Evolutionary conservation across 306 rosid species (phyloP).

Genomic region (Prunus davidiana): DNA sequence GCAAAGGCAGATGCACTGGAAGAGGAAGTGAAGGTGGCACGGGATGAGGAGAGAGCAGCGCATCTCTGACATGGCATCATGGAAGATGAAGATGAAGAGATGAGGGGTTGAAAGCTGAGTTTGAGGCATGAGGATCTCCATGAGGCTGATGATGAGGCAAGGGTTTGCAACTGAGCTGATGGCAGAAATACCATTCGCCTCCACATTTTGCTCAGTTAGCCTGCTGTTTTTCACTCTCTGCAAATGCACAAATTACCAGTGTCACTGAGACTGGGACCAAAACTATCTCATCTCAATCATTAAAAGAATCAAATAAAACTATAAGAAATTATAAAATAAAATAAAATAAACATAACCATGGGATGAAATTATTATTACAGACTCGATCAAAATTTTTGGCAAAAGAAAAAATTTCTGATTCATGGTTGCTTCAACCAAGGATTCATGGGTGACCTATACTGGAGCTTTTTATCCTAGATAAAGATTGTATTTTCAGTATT

Average conservation of each 20-base stretch:
- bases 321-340: too few relatives aligned
- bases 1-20: constrained; percentile 12
- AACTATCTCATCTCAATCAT: background rate
- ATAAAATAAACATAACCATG: background rate
- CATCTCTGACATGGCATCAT: background rate
- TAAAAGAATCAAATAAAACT: background rate
- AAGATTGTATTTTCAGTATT: too few relatives aligned
- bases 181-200: background rate
- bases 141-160: background rate
- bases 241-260: background rate
- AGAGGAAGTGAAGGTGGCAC: background rate
- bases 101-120: background rate
- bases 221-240: constrained; percentile 1
- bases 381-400: background rate
- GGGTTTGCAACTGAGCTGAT: background rate
- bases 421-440: background rate
- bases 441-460: background rate
- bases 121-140: background rate
- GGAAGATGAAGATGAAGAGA: background rate
- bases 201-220: constrained; percentile 10
- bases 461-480: background rate
- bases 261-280: background rate
- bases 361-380: background rate
- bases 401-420: background rate
- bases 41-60: background rate